These are phyloP conservation scores for Pterocarpus santalinus DNA, from an alignment of 306 rosid species.

Conservation along the genomic window DNA sequence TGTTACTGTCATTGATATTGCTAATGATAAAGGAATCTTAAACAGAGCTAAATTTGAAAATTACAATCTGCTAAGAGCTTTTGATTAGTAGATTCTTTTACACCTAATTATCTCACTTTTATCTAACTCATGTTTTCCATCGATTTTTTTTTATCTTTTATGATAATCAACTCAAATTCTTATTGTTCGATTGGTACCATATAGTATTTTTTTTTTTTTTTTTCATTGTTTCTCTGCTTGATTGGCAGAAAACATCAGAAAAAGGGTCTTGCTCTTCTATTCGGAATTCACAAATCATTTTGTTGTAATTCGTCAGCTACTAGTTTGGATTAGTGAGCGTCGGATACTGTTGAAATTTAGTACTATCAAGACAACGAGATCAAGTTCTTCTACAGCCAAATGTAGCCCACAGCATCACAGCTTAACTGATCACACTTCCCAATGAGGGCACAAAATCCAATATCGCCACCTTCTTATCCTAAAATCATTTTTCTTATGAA, in stretches of 20 bases:
- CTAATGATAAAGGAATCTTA: too few relatives aligned
- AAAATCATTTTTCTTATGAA: not conserved
- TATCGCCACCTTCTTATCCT: conserved; percentile 33
- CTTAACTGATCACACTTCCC: conserved; percentile 44
- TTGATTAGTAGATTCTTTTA: too few relatives aligned
- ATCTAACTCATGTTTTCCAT: too few relatives aligned
- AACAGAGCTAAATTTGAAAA: too few relatives aligned
- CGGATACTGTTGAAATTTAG: not conserved
- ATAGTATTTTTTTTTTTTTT: too few relatives aligned
- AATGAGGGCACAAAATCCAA: conserved; percentile 58
- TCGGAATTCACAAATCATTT: not conserved
- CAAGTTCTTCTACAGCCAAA: not conserved
- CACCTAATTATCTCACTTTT: too few relatives aligned
- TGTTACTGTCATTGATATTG: not conserved
- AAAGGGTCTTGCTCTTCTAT: not conserved
- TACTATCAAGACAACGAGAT: not conserved
- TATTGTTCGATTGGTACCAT: too few relatives aligned
- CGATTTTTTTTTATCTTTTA: too few relatives aligned
- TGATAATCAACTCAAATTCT: too few relatives aligned
- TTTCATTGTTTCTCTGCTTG: too few relatives aligned
- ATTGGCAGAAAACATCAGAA: too few relatives aligned
- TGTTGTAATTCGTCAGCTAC: not conserved
- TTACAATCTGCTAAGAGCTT: too few relatives aligned
- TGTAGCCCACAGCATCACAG: not conserved
- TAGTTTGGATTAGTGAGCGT: not conserved